Evolutionary conservation across 176 grass and related monocot genomes (phyloP).

Genomic region (Rhynchospora tenuis): DNA sequence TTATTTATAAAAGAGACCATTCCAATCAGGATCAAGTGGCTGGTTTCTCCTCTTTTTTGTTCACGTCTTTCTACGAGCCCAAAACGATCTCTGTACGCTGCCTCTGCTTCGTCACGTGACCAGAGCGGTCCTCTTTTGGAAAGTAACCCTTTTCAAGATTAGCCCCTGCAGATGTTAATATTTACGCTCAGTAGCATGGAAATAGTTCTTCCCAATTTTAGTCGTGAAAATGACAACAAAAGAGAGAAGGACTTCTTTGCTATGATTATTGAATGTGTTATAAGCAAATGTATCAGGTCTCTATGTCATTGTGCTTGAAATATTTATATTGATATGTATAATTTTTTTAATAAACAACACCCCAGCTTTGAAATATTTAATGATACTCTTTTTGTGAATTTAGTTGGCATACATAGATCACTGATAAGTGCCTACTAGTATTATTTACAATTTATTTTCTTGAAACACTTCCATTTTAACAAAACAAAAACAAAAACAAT

Average conservation of each 20-base stretch:
- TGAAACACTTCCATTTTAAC: too few species aligned
- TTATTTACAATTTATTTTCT: too few species aligned
- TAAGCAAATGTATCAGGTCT: neutral
- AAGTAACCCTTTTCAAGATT: neutral
- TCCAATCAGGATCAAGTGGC: neutral
- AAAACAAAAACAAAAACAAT: too few species aligned
- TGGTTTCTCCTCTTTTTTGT: neutral
- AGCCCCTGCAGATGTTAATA: neutral
- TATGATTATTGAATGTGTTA: neutral
- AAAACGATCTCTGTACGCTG: neutral
- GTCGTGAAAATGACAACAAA: neutral
- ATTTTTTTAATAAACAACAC: neutral
- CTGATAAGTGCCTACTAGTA: too few species aligned
- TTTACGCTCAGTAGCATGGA: neutral
- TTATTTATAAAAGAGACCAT: too few species aligned
- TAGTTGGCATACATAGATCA: too few species aligned
- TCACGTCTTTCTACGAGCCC: neutral
- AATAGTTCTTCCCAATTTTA: neutral
- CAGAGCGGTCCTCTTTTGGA: neutral
- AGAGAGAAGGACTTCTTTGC: neutral
- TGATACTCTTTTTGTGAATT: too few species aligned
- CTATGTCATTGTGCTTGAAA: neutral
- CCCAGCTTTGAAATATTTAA: too few species aligned
- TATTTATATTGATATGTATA: neutral
- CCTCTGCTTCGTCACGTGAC: neutral